Evolutionary conservation across 768 basidiomycete species (phyloP).

Genomic region (Tylopilus felleus): DNA sequence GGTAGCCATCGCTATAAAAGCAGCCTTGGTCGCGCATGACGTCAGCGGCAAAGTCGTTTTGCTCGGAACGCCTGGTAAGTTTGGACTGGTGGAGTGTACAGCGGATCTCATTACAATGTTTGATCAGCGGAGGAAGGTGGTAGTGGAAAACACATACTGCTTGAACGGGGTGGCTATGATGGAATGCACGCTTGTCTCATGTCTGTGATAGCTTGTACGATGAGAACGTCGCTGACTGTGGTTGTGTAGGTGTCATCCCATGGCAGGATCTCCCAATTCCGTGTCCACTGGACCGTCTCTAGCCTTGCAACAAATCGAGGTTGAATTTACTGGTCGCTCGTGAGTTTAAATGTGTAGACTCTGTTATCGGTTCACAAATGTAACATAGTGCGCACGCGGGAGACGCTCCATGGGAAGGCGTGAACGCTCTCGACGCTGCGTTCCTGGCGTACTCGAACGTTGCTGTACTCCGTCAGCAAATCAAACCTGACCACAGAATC

Average conservation of each 20-base stretch:
- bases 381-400: constrained; percentile 69
- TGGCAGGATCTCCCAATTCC: constrained; percentile 50
- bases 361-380: constrained; percentile 3
- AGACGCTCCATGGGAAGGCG: constrained; percentile 82
- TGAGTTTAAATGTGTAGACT: constrained; percentile 33
- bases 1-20: constrained; percentile 67
- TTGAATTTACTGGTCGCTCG: constrained; percentile 76
- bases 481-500: constrained; percentile 75
- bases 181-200: constrained; percentile 85
- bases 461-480: constrained; percentile 81
- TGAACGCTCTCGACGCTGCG: constrained; percentile 85
- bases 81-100: not conserved
- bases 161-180: constrained; percentile 73
- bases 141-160: constrained; percentile 71
- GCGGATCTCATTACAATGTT: constrained; percentile 2
- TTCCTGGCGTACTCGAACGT: constrained; percentile 79
- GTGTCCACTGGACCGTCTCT: constrained; percentile 50
- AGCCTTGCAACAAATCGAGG: constrained; percentile 61
- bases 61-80: constrained; percentile 71
- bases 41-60: constrained; percentile 67
- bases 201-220: constrained; percentile 34
- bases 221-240: constrained; percentile 13
- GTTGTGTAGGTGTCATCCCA: constrained; percentile 66
- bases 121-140: constrained; percentile 70
- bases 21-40: constrained; percentile 59